These are phyloP conservation scores for Geosmithia flava DNA, from an alignment of 2,329 filamentous ascomycete species.

Conservation along the genomic window DNA sequence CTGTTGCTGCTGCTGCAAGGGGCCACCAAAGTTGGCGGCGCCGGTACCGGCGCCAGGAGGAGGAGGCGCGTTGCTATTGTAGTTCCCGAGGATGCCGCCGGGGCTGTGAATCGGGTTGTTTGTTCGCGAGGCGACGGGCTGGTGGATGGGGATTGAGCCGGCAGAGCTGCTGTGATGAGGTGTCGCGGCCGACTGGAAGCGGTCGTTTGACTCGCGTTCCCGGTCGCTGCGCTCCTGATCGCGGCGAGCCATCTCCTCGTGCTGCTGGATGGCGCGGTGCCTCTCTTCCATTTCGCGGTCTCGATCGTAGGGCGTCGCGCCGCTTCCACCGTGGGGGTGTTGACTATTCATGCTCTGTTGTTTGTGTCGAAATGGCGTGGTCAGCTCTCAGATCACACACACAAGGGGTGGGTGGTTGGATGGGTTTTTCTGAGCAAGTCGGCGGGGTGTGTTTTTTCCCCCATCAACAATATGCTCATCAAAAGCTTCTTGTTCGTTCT, in stretches of 20 bases:
- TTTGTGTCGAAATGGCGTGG: background rate
- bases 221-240: constrained; percentile 43
- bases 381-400: background rate
- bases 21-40: constrained; percentile 41
- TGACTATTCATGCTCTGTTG: constrained; percentile 31
- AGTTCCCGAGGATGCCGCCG: constrained; percentile 71
- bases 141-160: constrained; percentile 82
- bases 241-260: constrained; percentile 32
- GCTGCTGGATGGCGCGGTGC: constrained; percentile 29
- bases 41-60: constrained; percentile 26
- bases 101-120: constrained; percentile 81
- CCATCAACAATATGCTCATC: too few relatives aligned
- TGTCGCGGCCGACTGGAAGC: constrained; percentile 52
- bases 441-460: too few relatives aligned
- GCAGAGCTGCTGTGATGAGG: constrained; percentile 67
- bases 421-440: too few relatives aligned
- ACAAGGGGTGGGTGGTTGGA: too few relatives aligned
- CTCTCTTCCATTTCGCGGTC: constrained; percentile 36
- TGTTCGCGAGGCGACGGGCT: constrained; percentile 77
- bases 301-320: constrained; percentile 28
- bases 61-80: constrained; percentile 43
- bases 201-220: constrained; percentile 55
- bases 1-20: constrained; percentile 37
- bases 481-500: too few relatives aligned
- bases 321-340: constrained; percentile 25